Base-by-base conservation (phyloP, 495 filamentous ascomycete genomes). In the Eremomyces bilateralis region DNA sequence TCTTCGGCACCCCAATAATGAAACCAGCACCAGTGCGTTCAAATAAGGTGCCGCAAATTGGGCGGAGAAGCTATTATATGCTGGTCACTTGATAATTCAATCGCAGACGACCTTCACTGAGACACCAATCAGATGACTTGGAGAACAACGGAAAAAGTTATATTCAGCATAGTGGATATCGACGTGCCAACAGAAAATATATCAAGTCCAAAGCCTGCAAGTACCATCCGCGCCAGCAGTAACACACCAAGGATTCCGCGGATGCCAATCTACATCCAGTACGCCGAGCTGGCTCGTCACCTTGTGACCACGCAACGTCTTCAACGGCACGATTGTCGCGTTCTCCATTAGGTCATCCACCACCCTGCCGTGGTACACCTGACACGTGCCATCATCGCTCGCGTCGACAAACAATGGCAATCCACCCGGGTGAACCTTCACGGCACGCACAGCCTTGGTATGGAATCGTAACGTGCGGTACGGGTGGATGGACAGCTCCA, bases 391-490 rank as follows among this genome's bases (percentile, higher is more conserved):
- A 55, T 97, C 88, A 49, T 97, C 88, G 53, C 74, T 81, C 29
- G 79, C 81, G 43, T 92, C 83, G 3, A 79, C 84, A 48, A 95
- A 94, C 19, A 95, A 64, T 19, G 88, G 90, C 39, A 85, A 65
- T 0, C 72, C 73, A 38, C 78, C 72, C 34, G 68, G 69, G 54
- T 97, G 88, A 56, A 77, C 94, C 44, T 65, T 68, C 15, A 94
- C 90, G 6, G 71, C 66, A 13, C 88, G 69, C 40, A 97, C 84
- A 31, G 88, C 90, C 55, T 88, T 78, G 44, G 65, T 56, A 55
- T 97, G 88, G 57, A 93, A 95, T 15, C 88, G 67, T 50, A 97
- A 69, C 4, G 83, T 92, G 62, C 93, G 93, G 60, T 93, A 95
- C 0, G 88, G 88, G 34, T 74, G 69, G 34, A 67, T 69, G 1